Evolutionary conservation across 768 basidiomycete species (phyloP).

Genomic region (Rickenella mellea): DNA sequence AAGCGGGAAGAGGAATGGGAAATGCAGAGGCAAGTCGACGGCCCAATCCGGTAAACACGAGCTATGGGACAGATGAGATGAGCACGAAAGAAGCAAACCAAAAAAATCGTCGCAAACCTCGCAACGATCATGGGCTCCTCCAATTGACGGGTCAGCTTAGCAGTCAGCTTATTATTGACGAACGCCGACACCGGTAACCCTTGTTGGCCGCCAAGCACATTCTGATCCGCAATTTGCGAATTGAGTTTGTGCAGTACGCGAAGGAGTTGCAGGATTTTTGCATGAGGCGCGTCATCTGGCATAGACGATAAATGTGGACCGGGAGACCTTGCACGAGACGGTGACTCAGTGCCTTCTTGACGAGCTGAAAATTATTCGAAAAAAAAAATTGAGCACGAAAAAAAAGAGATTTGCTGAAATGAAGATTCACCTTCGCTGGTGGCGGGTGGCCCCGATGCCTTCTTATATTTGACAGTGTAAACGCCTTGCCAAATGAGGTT

Average conservation of each 20-base stretch:
- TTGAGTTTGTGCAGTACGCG: slow-evolving; percentile 83
- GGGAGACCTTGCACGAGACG: slow-evolving; percentile 47
- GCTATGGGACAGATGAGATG: slow-evolving; percentile 27
- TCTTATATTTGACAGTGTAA: slow-evolving; percentile 89
- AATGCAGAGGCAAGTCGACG: slow-evolving; percentile 87
- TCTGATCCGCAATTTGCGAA: slow-evolving; percentile 58
- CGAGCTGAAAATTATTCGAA: slow-evolving; percentile 14
- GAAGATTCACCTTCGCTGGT: slow-evolving; percentile 45
- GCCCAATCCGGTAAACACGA: slow-evolving; percentile 98
- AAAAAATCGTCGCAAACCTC: slow-evolving; percentile 51
- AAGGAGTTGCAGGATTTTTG: slow-evolving; percentile 85
- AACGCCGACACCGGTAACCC: slow-evolving; percentile 76
- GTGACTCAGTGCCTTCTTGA: slow-evolving; percentile 33
- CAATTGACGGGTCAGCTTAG: slow-evolving; percentile 92
- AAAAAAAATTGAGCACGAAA: background rate
- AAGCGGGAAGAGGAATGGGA: slow-evolving; percentile 98
- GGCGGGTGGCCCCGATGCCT: slow-evolving; percentile 75
- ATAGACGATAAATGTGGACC: slow-evolving; percentile 68
- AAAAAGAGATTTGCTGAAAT: background rate
- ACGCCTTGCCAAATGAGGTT: slow-evolving; percentile 84
- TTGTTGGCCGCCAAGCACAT: slow-evolving; percentile 37
- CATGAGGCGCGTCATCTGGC: slow-evolving; percentile 74
- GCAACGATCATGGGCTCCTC: slow-evolving; percentile 99
- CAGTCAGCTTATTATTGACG: slow-evolving; percentile 95
- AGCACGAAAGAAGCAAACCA: background rate